Evolutionary conservation across 2,329 filamentous ascomycete genomes (phyloP), one percentile per base, ranked within the genome.

Genomic region (Botrytis porri): DNA sequence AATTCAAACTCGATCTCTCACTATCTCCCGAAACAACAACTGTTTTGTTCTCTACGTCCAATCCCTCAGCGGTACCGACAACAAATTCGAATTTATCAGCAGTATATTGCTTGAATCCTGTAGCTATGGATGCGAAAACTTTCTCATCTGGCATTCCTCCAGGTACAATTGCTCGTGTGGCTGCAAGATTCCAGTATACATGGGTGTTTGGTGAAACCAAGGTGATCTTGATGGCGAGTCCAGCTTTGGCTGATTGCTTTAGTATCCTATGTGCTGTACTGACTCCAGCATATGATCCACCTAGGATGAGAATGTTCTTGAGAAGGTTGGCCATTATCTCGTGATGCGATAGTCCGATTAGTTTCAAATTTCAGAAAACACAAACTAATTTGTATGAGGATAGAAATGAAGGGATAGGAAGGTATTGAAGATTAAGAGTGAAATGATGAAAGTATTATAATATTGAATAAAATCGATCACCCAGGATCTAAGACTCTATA

Each of bases 201-300:
- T 87, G 81, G 12, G 83, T 83, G 73, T 83, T 85, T 4, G 85
- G 86, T 73, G 86, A 84, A 76, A 90, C 82, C 22, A 89, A 80
- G 64, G 85, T 85, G 64, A 90, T 81, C 72, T 86, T 86, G 78
- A 87, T 86, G 20, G 82, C 81, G 9, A 69, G 10, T 5, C 61
- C 69, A 39, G 37, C 67, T 60, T 75, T 76, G 43, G 73, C 65
- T 35, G 74, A 73, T 25, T 79, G 73, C 73, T 80, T 81, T 41
- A 81, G 69, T 57, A 82, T 75, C n/a, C 78, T 76, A 75, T 82
- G 81, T 41, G 80, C 75, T 7, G 78, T 75, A 45, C 75, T 75
- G 45, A 82, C 75, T 43, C 80, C 80, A 25, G 76, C 75, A 66
- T 70, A 80, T 63, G 79, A 79, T 67, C 76, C 80, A 22, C 80